phyloP scores from a whole-genome alignment of 108 stramenopile genomes.

The Aurantiochytrium sp. region DNA sequence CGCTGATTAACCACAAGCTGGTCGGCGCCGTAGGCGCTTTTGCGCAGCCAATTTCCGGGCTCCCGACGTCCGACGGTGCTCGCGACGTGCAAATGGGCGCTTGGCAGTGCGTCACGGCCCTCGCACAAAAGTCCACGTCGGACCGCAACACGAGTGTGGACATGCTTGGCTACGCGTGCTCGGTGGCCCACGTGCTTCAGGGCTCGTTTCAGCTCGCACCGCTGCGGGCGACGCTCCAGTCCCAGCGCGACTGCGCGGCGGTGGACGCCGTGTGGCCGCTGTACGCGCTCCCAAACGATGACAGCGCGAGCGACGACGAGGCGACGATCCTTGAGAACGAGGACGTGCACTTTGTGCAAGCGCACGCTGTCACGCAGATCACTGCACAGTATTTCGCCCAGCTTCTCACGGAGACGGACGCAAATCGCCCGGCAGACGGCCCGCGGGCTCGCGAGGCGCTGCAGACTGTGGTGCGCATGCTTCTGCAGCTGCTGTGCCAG shows the following conservation, averaged over 20 bases:
- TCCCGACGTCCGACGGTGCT: background rate
- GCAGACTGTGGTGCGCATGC: background rate
- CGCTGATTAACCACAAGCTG: background rate
- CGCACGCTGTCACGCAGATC: background rate
- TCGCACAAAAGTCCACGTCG: background rate
- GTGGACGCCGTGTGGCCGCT: background rate
- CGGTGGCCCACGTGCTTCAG: background rate
- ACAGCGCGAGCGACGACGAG: background rate
- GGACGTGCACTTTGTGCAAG: background rate
- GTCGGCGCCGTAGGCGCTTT: background rate
- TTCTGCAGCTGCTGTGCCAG: background rate
- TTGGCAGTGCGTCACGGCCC: background rate
- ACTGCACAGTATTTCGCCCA: background rate
- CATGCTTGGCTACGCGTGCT: background rate
- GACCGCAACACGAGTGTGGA: background rate
- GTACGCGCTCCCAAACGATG: background rate
- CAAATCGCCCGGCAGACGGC: background rate
- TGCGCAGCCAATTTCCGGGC: background rate
- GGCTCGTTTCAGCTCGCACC: background rate
- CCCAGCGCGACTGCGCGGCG: background rate
- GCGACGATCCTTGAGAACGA: background rate
- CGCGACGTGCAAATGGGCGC: background rate
- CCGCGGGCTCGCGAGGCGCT: background rate
- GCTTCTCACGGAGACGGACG: background rate
- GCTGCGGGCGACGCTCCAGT: background rate